Base-by-base conservation (phyloP, 768 basidiomycete genomes). In the Leccinum subtestaceum region DNA sequence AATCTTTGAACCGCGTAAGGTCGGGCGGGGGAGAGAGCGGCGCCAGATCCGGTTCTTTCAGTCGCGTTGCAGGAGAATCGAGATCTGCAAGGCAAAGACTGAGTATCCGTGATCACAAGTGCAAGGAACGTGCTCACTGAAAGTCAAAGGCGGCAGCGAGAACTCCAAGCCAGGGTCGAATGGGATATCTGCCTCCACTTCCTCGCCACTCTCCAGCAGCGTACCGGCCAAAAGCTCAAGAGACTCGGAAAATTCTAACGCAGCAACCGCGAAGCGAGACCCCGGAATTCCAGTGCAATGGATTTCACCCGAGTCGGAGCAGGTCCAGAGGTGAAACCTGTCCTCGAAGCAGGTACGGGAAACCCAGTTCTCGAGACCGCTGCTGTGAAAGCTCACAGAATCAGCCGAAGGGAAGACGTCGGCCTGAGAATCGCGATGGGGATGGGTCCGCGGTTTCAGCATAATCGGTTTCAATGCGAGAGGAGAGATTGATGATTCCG, bases 281-380 rank as follows among this genome's bases (percentile, higher is more conserved):
- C 85, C 80, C 32, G 76, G 66, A 49, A 88, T 78, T 17, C 75
- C 77, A 32, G 67, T 62, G 51, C 69, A 61, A 17, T 71, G 70
- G 36, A 76, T 60, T 19, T 75, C 67, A 38, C 80, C 69, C 12
- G 70, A 76, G 19, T 76, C 76, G 23, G 72, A 67, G 4, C 77
- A 76, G 12, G 80, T 71, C 76, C 85, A 88, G 4, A 89, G 75
- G 27, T 76, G 72, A 61, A 81, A 75, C 32, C 89, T 78, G 57
- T 92, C 88, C 71, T 93, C 90, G 69, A 89, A 91, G 67, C 87
- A 87, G 25, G 87, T 85, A 4, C 90, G 86, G 38, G 78, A 76
- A 60, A 84, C 78, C 91, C 91, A 93, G n/a, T 75, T 80, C 46
- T 78, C 80, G 49, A 93, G 75, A 56, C 87, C 86, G 13, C 75